phyloP scores from a whole-genome alignment of 371 early-diverging fungal genomes.

The Syncephalastrum sp. region DNA sequence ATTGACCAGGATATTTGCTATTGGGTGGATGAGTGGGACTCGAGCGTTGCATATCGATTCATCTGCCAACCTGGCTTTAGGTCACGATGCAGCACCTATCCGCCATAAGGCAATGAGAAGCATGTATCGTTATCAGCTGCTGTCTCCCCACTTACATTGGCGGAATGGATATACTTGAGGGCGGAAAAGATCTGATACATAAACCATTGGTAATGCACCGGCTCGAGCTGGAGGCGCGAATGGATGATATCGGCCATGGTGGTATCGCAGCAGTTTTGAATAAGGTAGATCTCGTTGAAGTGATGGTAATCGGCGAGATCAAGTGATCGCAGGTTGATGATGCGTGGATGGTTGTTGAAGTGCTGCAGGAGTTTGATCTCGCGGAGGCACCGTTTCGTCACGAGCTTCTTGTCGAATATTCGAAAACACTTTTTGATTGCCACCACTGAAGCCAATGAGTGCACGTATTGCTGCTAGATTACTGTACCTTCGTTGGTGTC shows the following conservation, averaged over 20 bases:
- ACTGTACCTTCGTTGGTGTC: slow-evolving; percentile 9
- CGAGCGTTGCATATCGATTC: background rate
- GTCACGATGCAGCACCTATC: slow-evolving; percentile 35
- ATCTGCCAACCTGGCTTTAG: slow-evolving; percentile 11
- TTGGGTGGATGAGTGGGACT: background rate
- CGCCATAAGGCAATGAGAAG: slow-evolving; percentile 1
- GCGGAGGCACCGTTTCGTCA: slow-evolving; percentile 71
- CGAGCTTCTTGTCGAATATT: slow-evolving; percentile 67
- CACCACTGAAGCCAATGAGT: slow-evolving; percentile 47
- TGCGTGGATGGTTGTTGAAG: slow-evolving; percentile 77
- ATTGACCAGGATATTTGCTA: slow-evolving; percentile 79
- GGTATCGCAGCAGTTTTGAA: slow-evolving; percentile 84
- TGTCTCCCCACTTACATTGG: slow-evolving; percentile 59
- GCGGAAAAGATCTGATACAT: slow-evolving; percentile 88
- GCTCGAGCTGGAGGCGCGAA: slow-evolving; percentile 79
- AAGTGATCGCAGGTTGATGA: slow-evolving; percentile 69
- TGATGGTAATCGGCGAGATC: slow-evolving; percentile 62
- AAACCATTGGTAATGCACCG: slow-evolving; percentile 91
- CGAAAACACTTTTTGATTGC: slow-evolving; percentile 78
- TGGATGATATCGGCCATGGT: slow-evolving; percentile 91
- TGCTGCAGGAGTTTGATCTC: slow-evolving; percentile 78
- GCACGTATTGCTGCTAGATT: slow-evolving; percentile 10
- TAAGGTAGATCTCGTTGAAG: slow-evolving; percentile 72
- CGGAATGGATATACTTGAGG: slow-evolving; percentile 89
- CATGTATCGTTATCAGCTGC: background rate